Conservation (phyloP, 768 basidiomycete genomes). For the Rubroboletus pulcherrimus region DNA sequence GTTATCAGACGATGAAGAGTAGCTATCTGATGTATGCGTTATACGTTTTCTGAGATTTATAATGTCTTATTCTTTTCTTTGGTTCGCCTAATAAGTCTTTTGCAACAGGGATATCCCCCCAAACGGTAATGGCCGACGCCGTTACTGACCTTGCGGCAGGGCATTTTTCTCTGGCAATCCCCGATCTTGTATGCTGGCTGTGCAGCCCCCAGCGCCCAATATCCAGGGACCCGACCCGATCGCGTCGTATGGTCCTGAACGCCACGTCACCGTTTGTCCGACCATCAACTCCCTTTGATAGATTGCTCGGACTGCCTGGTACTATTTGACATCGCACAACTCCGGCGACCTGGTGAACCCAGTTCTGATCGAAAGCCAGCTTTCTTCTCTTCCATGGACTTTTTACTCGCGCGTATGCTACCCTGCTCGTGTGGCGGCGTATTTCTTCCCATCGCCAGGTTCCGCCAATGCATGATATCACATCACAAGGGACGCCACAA, state of each 20-base stretch:
- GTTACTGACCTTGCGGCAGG: background rate
- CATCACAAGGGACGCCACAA: conserved; percentile 15
- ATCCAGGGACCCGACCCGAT: conserved; percentile 16
- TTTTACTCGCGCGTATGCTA: conserved; percentile 16
- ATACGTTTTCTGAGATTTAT: conserved; percentile 6
- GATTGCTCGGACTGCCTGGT: background rate
- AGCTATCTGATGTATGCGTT: conserved; percentile 13
- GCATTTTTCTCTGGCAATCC: background rate
- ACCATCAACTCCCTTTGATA: background rate
- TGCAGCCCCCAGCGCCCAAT: background rate
- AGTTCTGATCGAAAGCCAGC: background rate
- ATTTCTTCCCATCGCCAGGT: conserved; percentile 13
- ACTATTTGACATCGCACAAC: background rate
- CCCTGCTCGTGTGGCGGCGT: conserved; percentile 9
- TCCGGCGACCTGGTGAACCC: background rate
- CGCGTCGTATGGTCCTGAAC: conserved; percentile 4
- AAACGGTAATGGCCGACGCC: background rate
- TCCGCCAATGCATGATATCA: background rate
- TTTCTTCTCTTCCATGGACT: background rate
- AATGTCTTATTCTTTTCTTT: background rate
- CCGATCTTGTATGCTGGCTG: conserved; percentile 5
- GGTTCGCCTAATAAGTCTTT: conserved; percentile 4
- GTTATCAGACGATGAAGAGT: conserved; percentile 38
- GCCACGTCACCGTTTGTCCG: conserved; percentile 12
- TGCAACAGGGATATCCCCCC: conserved; percentile 1